Evolutionary conservation across 2,329 filamentous ascomycete species (phyloP), one percentile per base, ranked within the genome.

Genomic region (Fusarium torulosum): DNA sequence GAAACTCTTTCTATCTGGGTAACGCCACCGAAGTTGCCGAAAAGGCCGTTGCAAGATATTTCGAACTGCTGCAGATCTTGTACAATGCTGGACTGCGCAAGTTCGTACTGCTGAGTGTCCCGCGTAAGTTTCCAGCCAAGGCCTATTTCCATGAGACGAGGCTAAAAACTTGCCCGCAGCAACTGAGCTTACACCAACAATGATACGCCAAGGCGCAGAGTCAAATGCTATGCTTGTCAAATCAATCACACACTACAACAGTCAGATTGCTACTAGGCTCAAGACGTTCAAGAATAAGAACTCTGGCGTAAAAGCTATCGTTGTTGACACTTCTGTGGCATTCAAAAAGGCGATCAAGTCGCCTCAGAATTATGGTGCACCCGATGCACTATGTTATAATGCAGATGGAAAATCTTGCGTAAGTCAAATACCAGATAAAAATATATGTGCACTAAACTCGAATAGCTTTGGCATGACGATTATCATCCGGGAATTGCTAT

Each of bases 21-120:
- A 75, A 75, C 37, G 78, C 75, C 0, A 70, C 71, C 0, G 73
- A 69, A 0, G 72, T 85, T 6, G 77, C 82, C 46, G 68, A 67
- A 4, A 68, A 74, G n/a, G 80, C 83, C 4, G 80, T 84, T n/a
- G 75, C 72, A 2, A 77, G 79, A 20, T 84, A 84, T 54, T 78
- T 78, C 14, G 73, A 72, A 5, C 73, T 84, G 2, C 71, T 83
- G 0, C 75, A 81, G 53, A 58, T 80, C 20, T 76, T 91, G 8
- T 88, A 88, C 63, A 72, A 77, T 4, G 77, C 80, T 4, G 88
- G 88, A 0, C 82, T 82, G 3, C 78, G 87, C 7, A 88, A 88
- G 55, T 90, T 90, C 61, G 79, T 84, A 3, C 81, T 90, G 53
- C 63, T 90, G 29, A 88, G 83, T 52, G 86, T 89, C 0, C 88